Evolutionary conservation across 805 yeast species (phyloP).

Genomic region (Kluyveromyces wickerhamii): DNA sequence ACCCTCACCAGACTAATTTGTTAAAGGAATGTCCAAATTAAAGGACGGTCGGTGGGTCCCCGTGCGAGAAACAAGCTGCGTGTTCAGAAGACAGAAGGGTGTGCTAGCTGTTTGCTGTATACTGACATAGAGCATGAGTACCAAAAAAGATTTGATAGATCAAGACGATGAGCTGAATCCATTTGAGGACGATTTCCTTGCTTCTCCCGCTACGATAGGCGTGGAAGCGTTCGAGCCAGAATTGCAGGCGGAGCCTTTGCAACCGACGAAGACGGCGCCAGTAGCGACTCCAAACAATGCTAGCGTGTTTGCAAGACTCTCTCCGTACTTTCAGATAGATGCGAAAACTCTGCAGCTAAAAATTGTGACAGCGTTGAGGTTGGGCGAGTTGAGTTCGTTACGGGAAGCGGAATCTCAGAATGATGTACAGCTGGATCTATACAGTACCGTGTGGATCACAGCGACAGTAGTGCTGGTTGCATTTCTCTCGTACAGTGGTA

Average conservation of each 20-base stretch:
- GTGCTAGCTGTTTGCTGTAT: no score
- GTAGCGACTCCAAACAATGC: background rate
- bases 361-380: constrained; percentile 2
- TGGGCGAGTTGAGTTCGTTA: constrained; percentile 1
- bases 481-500: constrained; percentile 68
- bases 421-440: constrained; percentile 52
- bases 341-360: constrained; percentile 1
- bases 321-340: constrained; percentile 4
- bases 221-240: constrained; percentile 2
- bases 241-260: background rate
- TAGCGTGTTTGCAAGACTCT: constrained; percentile 1
- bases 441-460: constrained; percentile 88
- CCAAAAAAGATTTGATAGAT: constrained; percentile 1
- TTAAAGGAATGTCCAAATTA: no score
- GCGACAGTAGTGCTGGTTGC: constrained; percentile 68
- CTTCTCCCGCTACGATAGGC: background rate
- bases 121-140: background rate
- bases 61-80: no score
- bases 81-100: no score
- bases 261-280: background rate
- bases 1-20: no score
- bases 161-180: constrained; percentile 5
- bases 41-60: no score
- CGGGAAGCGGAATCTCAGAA: constrained; percentile 15
- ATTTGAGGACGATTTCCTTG: constrained; percentile 3